Conservation (phyloP, 2,329 filamentous ascomycete species). For the Aureobasidium sp. region DNA sequence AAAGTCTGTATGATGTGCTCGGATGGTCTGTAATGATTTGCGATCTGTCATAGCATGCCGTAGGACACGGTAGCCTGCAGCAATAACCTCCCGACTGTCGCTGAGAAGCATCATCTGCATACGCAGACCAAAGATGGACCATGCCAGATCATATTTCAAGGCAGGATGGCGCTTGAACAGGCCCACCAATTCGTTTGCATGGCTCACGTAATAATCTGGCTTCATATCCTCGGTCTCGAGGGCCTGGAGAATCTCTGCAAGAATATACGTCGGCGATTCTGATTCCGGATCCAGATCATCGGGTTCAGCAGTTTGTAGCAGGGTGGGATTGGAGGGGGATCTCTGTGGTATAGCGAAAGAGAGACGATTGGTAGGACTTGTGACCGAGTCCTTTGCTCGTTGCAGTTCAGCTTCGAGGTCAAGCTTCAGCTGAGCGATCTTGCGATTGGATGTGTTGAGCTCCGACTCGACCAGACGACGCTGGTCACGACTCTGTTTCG, state of each 20-base stretch:
- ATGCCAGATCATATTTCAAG: conserved; percentile 91
- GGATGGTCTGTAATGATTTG: conserved; percentile 79
- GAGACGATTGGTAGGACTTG: conserved; percentile 26
- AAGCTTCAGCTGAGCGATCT: conserved; percentile 51
- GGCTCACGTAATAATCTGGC: conserved; percentile 89
- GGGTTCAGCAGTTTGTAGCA: not conserved
- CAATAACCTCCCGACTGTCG: conserved; percentile 90
- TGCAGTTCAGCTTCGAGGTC: conserved; percentile 54
- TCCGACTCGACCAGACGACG: conserved; percentile 61
- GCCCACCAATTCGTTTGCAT: conserved; percentile 87
- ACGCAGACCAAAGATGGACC: conserved; percentile 86
- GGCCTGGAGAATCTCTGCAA: conserved; percentile 83
- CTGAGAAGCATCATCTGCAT: conserved; percentile 96
- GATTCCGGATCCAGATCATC: conserved; percentile 56
- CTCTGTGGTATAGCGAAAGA: conserved; percentile 33
- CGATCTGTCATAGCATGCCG: conserved; percentile 91
- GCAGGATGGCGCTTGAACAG: conserved; percentile 91
- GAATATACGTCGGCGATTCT: conserved; percentile 85
- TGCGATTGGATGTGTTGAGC: conserved; percentile 76
- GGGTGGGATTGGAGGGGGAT: conserved; percentile 38
- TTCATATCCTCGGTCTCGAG: conserved; percentile 80
- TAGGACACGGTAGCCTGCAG: conserved; percentile 86
- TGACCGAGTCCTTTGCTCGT: conserved; percentile 44
- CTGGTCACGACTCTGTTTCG: conserved; percentile 79
- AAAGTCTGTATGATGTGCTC: conserved; percentile 81